Evolutionary conservation across 805 yeast genomes (phyloP), one percentile per base, ranked within the genome.

Genomic region (Cyberlindnera xishuangbannaensis): DNA sequence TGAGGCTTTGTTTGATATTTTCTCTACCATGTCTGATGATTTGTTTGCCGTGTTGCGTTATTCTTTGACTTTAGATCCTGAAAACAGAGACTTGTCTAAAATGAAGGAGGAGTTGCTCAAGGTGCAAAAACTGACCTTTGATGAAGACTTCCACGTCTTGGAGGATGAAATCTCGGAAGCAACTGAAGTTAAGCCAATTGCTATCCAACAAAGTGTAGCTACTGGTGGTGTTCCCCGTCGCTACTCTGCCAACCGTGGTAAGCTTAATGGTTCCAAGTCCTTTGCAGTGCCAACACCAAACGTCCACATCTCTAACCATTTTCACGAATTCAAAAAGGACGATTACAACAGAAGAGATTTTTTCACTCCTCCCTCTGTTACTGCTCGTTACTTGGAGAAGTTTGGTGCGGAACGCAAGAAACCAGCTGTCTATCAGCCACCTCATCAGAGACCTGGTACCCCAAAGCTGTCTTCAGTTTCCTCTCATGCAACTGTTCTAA

Each of bases 1-100:
- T 46, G 97, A 90, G 57, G 82, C 94, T 2, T 64, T 90, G 29
- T 87, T 86, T 60, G 97, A 90, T 60, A 83, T 87, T 26, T 90
- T 88, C 56, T 87, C 95, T 13, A 66, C 87, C 5, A 80, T 90
- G 86, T 76, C 92, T 33, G 77, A 75, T 33, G 96, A 87, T 51
- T 71, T 87, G 49, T 90, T 86, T 54, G 75, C 81, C n/a, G 94
- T 84, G 0, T 68, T 88, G 52, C 71, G 95, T 37, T 73, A 74
- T 44, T 70, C 83, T 40, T 65, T 90, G 36, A 80, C 94, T 10
- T 72, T 90, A 37, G 95, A 88, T 61, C 97, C 97, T 1, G 69
- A 71, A 18, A 85, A 88, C 59, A 76, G 97, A 51, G 78, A 79
- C 48, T 62, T 90, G 39, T 51, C 53, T 2, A 61, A 62, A 33